Conservation (phyloP, 352 stramenopile species). For the Elongisporangium anandrum region DNA sequence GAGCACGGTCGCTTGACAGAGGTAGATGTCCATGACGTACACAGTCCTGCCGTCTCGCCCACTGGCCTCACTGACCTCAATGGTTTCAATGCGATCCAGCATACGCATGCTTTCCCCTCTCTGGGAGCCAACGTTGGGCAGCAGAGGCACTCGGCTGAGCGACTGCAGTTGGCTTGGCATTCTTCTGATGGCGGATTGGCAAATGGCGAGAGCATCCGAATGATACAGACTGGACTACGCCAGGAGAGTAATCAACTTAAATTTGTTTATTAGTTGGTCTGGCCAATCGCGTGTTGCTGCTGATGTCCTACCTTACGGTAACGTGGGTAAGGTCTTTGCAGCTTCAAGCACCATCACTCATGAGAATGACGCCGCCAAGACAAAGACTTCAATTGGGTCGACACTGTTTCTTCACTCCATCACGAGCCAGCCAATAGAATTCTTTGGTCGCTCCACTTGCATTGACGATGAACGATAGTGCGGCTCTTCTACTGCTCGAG, state of each 20-base stretch:
- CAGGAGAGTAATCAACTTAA: not conserved
- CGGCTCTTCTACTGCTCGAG: too few species aligned
- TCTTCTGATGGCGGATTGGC: not conserved
- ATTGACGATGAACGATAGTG: too few species aligned
- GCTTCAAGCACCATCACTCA: not conserved
- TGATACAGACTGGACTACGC: too few species aligned
- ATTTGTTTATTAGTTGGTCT: not conserved
- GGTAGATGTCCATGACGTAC: slow-evolving; percentile 54
- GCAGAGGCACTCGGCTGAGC: not conserved
- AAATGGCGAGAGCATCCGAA: not conserved
- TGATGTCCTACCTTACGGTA: not conserved
- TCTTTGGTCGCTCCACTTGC: too few species aligned
- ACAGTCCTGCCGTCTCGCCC: slow-evolving; percentile 33
- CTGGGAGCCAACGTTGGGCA: not conserved
- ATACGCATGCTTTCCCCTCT: not conserved
- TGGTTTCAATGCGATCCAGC: slow-evolving; percentile 24
- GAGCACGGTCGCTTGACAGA: slow-evolving; percentile 43
- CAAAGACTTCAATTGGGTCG: too few species aligned
- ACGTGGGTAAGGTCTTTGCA: too few species aligned
- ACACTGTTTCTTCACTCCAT: too few species aligned
- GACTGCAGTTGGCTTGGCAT: not conserved
- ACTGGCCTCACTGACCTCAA: slow-evolving; percentile 43
- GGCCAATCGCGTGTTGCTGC: not conserved
- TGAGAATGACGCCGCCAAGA: too few species aligned
- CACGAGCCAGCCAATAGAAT: too few species aligned